phyloP scores from a whole-genome alignment of 78 protist genomes.

The Acrasis kona region DNA sequence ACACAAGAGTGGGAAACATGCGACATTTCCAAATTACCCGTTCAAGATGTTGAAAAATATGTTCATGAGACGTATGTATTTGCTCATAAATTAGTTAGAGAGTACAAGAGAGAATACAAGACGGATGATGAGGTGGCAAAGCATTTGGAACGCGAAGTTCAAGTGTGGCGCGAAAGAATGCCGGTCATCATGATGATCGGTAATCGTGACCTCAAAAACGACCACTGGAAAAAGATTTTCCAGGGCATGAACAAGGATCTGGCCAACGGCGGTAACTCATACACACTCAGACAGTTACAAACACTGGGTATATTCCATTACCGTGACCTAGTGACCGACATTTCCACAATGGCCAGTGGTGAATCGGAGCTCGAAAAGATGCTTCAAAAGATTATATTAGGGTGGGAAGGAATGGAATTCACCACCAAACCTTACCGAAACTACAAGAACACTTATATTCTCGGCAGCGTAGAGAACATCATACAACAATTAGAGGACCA shows the following conservation, averaged over 20 bases:
- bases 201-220: slow-evolving; percentile 36
- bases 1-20: slow-evolving; percentile 23
- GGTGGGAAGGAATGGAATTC: slow-evolving; percentile 26
- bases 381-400: slow-evolving; percentile 26
- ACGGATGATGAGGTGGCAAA: not conserved
- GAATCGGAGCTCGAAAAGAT: slow-evolving; percentile 28
- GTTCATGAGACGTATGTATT: not conserved
- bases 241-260: not conserved
- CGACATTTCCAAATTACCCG: slow-evolving; percentile 9
- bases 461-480: slow-evolving; percentile 45
- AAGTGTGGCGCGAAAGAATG: slow-evolving; percentile 33
- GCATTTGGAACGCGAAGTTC: not conserved
- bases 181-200: slow-evolving; percentile 44
- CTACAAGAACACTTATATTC: slow-evolving; percentile 24
- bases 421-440: slow-evolving; percentile 27
- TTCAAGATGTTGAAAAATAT: slow-evolving; percentile 19
- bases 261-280: not conserved
- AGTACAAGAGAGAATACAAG: not conserved
- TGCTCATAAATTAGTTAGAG: not conserved
- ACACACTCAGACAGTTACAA: slow-evolving; percentile 28
- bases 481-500: slow-evolving; percentile 39
- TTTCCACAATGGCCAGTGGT: slow-evolving; percentile 42
- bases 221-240: slow-evolving; percentile 57
- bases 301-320: not conserved
- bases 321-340: slow-evolving; percentile 24